Percentiles rank a stretch among this genome's conserved stretches.
Conservation (phyloP, 805 yeast genomes). For the Candida ovalis region DNA sequence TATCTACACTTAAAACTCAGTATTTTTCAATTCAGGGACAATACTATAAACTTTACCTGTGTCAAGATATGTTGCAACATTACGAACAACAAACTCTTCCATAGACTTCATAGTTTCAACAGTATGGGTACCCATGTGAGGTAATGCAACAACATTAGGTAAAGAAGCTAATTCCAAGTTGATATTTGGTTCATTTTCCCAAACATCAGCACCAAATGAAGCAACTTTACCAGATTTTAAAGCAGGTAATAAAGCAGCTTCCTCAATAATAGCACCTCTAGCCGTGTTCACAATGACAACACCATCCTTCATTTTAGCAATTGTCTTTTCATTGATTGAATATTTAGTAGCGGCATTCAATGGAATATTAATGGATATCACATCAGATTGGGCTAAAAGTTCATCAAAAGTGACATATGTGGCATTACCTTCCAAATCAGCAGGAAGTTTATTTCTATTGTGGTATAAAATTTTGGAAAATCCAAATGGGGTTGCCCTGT, state of each 20-base stretch:
- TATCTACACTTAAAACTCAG: conserved; percentile 15
- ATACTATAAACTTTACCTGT: conserved; percentile 68
- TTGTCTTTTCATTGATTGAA: conserved; percentile 54
- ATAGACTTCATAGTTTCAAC: conserved; percentile 69
- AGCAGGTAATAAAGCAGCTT: conserved; percentile 50
- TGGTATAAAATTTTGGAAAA: conserved; percentile 67
- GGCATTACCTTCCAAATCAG: conserved; percentile 66
- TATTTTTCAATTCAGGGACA: conserved; percentile 69
- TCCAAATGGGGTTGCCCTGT: conserved; percentile 73
- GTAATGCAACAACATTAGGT: conserved; percentile 72
- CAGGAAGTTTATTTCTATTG: conserved; percentile 56
- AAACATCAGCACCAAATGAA: conserved; percentile 71
- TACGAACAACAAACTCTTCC: conserved; percentile 76
- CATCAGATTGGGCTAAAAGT: conserved; percentile 58
- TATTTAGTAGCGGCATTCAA: conserved; percentile 70
- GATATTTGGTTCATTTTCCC: conserved; percentile 72
- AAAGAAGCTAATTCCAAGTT: conserved; percentile 55
- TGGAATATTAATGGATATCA: conserved; percentile 74
- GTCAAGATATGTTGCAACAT: conserved; percentile 52
- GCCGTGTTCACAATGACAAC: conserved; percentile 81
- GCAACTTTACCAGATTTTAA: conserved; percentile 62
- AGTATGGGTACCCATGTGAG: conserved; percentile 87
- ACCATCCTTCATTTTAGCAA: conserved; percentile 72
- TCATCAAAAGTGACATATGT: conserved; percentile 72
- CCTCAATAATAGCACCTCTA: conserved; percentile 81